Percentiles rank a stretch among this genome's conserved stretches.
phyloP scores from a whole-genome alignment of 2,329 filamentous ascomycete species.

The Pyricularia sp. region DNA sequence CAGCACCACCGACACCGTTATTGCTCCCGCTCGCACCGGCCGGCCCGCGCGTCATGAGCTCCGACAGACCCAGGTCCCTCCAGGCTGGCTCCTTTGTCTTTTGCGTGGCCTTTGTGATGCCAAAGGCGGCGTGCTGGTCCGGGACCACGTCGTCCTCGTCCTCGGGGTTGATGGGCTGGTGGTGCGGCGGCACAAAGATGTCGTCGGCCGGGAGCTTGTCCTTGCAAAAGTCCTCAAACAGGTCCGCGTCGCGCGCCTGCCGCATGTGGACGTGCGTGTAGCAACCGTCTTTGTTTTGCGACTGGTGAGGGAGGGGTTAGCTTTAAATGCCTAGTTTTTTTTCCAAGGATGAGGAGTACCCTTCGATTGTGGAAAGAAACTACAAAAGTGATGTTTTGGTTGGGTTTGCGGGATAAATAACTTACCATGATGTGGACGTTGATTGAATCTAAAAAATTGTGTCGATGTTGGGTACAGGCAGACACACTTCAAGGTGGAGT shows the following conservation, averaged over 20 bases:
- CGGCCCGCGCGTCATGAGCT: slow-evolving; percentile 55
- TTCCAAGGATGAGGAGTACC: fast-evolving
- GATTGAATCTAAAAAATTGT: background rate
- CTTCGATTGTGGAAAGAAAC: background rate
- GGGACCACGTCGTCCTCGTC: slow-evolving; percentile 83
- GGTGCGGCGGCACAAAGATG: slow-evolving; percentile 66
- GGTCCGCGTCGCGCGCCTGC: slow-evolving; percentile 57
- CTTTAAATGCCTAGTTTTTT: background rate
- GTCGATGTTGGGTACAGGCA: background rate
- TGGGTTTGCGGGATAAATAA: background rate
- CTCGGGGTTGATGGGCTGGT: slow-evolving; percentile 74
- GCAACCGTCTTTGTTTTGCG: slow-evolving; percentile 58
- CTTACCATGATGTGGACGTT: background rate
- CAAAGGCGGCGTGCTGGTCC: slow-evolving; percentile 78
- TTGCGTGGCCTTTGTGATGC: slow-evolving; percentile 70
- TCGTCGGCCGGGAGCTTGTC: slow-evolving; percentile 63
- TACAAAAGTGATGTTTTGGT: background rate
- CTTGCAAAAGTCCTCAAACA: slow-evolving; percentile 65
- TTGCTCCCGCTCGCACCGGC: slow-evolving; percentile 3
- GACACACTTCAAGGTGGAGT: no score
- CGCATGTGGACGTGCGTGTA: slow-evolving; percentile 69
- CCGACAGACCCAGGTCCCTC: slow-evolving; percentile 64
- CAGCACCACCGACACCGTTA: slow-evolving; percentile 4
- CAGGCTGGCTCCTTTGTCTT: slow-evolving; percentile 57
- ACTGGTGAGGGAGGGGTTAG: background rate